Evolutionary conservation across 768 basidiomycete species (phyloP), one percentile per base, ranked within the genome.

Genomic region (Lentinus tigrinus): DNA sequence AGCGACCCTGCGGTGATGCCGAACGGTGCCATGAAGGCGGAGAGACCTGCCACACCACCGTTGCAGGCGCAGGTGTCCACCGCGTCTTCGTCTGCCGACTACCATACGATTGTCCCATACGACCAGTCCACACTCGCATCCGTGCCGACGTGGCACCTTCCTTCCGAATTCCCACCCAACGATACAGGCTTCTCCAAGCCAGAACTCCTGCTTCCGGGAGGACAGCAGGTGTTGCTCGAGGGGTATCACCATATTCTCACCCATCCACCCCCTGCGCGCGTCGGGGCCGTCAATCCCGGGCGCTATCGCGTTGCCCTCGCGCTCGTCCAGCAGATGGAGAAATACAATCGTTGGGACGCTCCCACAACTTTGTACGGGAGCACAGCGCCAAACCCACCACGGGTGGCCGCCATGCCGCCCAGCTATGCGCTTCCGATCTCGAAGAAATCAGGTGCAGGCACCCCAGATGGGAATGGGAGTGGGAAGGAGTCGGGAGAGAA

Each of bases 171-270:
- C 6, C 59, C 72, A 13, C 51, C 57, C 19, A 54, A 47, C 0
- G 44, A 27, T 10, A 43, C 61, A 8, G 38, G 19, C 4, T 31
- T 34, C 11, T 28, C 49, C 1, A 63, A 65, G 11, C 13, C 63
- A 19, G 47, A 64, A 3, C 16, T 77, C 6, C 70, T 81, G 4
- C 80, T 80, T 1, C 82, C 85, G 0, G 82, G 81, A 62, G 80
- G 81, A 7, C 85, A 89, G 61, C 87, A 80, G 2, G 78, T 88
- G 1, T 80, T 91, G 28, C 69, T 89, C 42, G 74, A 77, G 13
- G 89, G 87, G 5, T 91, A 89, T 66, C 91, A 89, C 61, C 85
- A 91, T 63, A 86, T 91, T 58, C 79, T 91, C 49, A 90, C 86
- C 0, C 84, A 91, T 63, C 86, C 87, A 1, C 81, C 85, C 0